Base-by-base conservation (phyloP, 495 filamentous ascomycete genomes). In the Lentithecium fluviatile region DNA sequence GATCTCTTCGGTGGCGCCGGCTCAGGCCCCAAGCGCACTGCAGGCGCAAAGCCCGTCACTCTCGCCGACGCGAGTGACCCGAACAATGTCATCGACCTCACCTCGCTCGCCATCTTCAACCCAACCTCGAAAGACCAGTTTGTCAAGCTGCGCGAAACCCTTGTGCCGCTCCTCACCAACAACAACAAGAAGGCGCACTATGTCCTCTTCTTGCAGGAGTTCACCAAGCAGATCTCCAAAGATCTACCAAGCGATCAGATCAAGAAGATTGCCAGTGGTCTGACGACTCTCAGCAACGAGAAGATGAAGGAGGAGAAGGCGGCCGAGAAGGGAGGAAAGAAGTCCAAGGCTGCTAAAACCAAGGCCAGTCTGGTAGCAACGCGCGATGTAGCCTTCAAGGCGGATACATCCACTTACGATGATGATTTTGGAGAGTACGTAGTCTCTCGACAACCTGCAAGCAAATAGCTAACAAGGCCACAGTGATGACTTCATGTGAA, bases 301-400 rank as follows among this genome's bases (percentile, higher is more conserved):
- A 97, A 94, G 82, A 89, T 96, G 90, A 95, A 90, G 79, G 94
- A 97, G 76, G 95, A 99, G 83, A 95, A 96, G 79, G 82, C 85
- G 12, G 85, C 89, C 2, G 92, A 96, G 65, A 97, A 96, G 80
- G 88, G 89, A 23, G 89, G 85, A 62, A 97, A 97, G 87, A 99
- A 97, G 83, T 87, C 78, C 60, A 97, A 97, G 81, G 89, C 89
- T 10, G 88, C 88, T 42, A 96, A 96, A 84, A 93, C 88, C 15
- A 99, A 99, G 85, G 81, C 88, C 40, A 85, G 83, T 17, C 78
- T 99, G 32, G 85, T 86, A 11, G 83, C 90, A 4, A 82, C 76
- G 58, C 77, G 88, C 42, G 86, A 91, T 64, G 79, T 80, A 6
- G 74, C 78, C 48, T 74, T 71, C 60, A 83, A 77, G 54, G 80